These are phyloP conservation scores for Pinus taeda DNA, from an alignment of 75 land plant genomes.

Conservation along the genomic window DNA sequence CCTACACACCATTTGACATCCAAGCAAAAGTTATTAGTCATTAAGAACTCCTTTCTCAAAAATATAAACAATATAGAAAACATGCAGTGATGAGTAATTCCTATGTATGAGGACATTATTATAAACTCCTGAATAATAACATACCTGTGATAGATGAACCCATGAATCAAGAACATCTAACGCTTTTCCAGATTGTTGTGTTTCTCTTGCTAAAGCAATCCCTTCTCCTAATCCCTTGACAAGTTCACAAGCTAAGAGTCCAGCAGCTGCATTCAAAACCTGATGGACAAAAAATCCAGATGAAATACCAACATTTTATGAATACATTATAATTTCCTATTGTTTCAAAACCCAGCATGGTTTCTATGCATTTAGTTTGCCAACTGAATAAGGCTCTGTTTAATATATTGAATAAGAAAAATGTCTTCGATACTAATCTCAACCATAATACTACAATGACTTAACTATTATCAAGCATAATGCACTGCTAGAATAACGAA, in stretches of 20 bases:
- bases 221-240: slow-evolving; percentile 52
- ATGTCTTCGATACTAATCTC: too few relatives aligned
- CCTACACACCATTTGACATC: too few relatives aligned
- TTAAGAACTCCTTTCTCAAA: too few relatives aligned
- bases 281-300: slow-evolving; percentile 13
- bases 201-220: slow-evolving; percentile 53
- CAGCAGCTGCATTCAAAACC: slow-evolving; percentile 83
- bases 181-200: slow-evolving; percentile 72
- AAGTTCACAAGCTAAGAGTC: slow-evolving; percentile 56
- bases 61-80: too few relatives aligned
- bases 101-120: too few relatives aligned
- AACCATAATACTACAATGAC: too few relatives aligned
- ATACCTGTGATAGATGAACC: slow-evolving; percentile 44
- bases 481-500: too few relatives aligned
- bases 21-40: too few relatives aligned
- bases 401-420: neutral
- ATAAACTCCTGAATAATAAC: too few relatives aligned
- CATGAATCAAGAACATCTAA: slow-evolving; percentile 51
- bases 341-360: neutral
- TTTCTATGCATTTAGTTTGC: neutral
- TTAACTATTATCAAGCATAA: too few relatives aligned
- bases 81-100: too few relatives aligned
- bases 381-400: neutral
- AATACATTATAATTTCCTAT: too few relatives aligned
- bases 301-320: neutral